These are phyloP conservation scores for Xylariaceae sp. DNA, from an alignment of 2,329 filamentous ascomycete genomes.

Conservation along the genomic window DNA sequence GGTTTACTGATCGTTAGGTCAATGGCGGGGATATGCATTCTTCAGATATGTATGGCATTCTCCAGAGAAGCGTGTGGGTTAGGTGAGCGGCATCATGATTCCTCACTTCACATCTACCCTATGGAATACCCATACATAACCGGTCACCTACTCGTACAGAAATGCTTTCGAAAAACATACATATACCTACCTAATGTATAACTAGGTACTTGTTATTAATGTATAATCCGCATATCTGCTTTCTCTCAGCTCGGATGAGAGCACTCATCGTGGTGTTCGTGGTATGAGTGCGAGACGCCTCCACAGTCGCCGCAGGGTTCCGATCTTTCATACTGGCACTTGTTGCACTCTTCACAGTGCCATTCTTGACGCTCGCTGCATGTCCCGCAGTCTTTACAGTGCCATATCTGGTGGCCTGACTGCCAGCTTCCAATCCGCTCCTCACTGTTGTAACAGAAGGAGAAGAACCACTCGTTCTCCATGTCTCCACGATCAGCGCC, in stretches of 20 bases:
- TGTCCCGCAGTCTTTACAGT: slow-evolving; percentile 14
- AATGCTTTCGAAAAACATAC: neutral
- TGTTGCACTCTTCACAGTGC: slow-evolving; percentile 20
- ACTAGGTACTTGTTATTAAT: neutral
- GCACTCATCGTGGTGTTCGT: slow-evolving; percentile 9
- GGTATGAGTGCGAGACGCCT: slow-evolving; percentile 16
- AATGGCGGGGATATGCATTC: too few relatives aligned
- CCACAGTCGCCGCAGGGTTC: slow-evolving; percentile 17
- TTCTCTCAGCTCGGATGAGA: neutral
- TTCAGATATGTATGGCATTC: too few relatives aligned
- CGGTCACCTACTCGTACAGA: too few relatives aligned
- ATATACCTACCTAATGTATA: neutral
- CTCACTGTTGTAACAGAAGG: slow-evolving; percentile 15
- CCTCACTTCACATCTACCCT: too few relatives aligned
- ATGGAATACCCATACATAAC: too few relatives aligned
- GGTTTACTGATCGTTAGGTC: too few relatives aligned
- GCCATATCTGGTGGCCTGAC: slow-evolving; percentile 16
- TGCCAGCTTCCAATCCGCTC: slow-evolving; percentile 21
- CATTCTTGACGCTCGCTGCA: slow-evolving; percentile 16
- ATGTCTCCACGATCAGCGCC: slow-evolving; percentile 8
- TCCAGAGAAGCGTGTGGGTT: too few relatives aligned
- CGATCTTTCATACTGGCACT: slow-evolving; percentile 14
- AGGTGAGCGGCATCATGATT: too few relatives aligned
- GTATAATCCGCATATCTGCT: neutral
- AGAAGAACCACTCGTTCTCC: slow-evolving; percentile 17